Evolutionary conservation across 1,284 basidiomycete genomes (phyloP).

Genomic region (Pisolithus thermaeus): DNA sequence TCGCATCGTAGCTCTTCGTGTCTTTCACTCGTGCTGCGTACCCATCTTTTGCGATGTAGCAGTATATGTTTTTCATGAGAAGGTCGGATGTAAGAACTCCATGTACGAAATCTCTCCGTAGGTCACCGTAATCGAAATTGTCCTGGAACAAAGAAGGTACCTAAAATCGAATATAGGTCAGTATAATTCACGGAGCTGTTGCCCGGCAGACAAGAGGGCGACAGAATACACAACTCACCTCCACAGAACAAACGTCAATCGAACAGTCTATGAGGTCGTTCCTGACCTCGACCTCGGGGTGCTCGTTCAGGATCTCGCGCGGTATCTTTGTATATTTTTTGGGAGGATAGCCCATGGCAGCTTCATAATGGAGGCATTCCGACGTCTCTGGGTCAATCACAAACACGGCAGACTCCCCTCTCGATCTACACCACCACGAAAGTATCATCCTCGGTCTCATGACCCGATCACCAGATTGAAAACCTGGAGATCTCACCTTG

Average conservation of each 20-base stretch:
- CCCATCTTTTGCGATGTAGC: conserved; percentile 79
- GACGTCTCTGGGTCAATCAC: conserved; percentile 70
- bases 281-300: conserved; percentile 75
- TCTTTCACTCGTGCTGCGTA: conserved; percentile 89
- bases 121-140: conserved; percentile 96
- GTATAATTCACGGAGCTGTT: neutral
- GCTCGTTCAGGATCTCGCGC: conserved; percentile 60
- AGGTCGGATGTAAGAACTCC: conserved; percentile 96
- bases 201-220: neutral
- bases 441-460: conserved; percentile 4
- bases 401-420: conserved; percentile 67
- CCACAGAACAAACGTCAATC: conserved; percentile 90
- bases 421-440: conserved; percentile 41
- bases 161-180: conserved; percentile 32
- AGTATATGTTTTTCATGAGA: conserved; percentile 91
- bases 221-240: conserved; percentile 39
- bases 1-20: conserved; percentile 83
- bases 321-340: conserved; percentile 58
- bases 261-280: conserved; percentile 86
- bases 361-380: conserved; percentile 76
- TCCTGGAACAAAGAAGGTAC: conserved; percentile 97
- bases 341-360: conserved; percentile 59
- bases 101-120: conserved; percentile 90
- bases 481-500: conserved; percentile 46
- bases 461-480: conserved; percentile 1